Conservation (phyloP, 176 grass and related monocot genomes). For the Avena atlantica region DNA sequence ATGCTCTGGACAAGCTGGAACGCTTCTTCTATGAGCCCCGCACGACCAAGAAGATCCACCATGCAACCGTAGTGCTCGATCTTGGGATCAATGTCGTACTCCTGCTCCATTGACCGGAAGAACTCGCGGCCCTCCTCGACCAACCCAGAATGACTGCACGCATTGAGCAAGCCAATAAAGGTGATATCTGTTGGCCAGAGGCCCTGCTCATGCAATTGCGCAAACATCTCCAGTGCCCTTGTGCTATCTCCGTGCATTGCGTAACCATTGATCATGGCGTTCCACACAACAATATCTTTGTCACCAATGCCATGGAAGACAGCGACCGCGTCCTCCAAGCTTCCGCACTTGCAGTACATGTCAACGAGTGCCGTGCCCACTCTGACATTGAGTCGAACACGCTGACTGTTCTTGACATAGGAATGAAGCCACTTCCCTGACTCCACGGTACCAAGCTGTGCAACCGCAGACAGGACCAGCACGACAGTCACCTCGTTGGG, state of each 20-base stretch:
- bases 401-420: conserved; percentile 52
- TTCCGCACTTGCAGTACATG: conserved; percentile 96
- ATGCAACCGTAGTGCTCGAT: conserved; percentile 96
- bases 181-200: conserved; percentile 81
- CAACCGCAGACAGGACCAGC: conserved; percentile 65
- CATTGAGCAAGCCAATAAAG: conserved; percentile 83
- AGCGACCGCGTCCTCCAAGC: conserved; percentile 71
- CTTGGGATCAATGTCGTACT: conserved; percentile 78
- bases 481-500: conserved; percentile 73
- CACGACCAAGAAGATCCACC: conserved; percentile 78
- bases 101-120: conserved; percentile 56
- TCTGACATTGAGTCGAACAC: conserved; percentile 60
- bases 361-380: conserved; percentile 86
- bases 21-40: conserved; percentile 72
- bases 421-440: conserved; percentile 92
- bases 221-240: conserved; percentile 60
- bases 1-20: conserved; percentile 72
- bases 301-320: conserved; percentile 63
- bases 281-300: conserved; percentile 78
- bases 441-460: conserved; percentile 60
- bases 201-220: conserved; percentile 35
- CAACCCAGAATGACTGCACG: conserved; percentile 86
- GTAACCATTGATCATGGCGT: conserved; percentile 87
- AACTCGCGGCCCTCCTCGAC: conserved; percentile 56
- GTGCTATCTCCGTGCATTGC: conserved; percentile 78